Evolutionary conservation across 2,329 filamentous ascomycete species (phyloP).

Genomic region (Cytospora schulzeri): DNA sequence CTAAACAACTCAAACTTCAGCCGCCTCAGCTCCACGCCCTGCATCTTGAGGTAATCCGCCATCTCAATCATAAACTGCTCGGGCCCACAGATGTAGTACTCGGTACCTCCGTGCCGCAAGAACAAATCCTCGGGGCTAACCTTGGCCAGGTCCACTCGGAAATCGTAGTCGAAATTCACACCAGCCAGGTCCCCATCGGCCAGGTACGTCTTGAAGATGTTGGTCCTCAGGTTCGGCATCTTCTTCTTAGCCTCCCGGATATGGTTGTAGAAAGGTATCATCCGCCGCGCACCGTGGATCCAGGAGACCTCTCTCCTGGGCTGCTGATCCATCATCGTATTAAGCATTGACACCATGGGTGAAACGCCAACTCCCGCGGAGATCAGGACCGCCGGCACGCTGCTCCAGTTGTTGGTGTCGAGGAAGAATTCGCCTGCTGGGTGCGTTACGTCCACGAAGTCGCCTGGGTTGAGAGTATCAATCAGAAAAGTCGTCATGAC

Average conservation of each 20-base stretch:
- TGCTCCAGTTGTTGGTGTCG: slow-evolving; percentile 44
- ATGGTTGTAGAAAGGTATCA: slow-evolving; percentile 57
- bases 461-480: slow-evolving; percentile 61
- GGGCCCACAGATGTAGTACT: slow-evolving; percentile 59
- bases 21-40: slow-evolving; percentile 42
- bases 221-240: slow-evolving; percentile 42
- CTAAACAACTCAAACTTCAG: slow-evolving; percentile 52
- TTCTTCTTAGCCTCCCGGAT: slow-evolving; percentile 46
- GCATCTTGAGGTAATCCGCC: slow-evolving; percentile 44
- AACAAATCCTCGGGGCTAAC: slow-evolving; percentile 48
- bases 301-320: slow-evolving; percentile 56
- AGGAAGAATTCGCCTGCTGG: slow-evolving; percentile 65
- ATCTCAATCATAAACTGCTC: slow-evolving; percentile 58
- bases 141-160: slow-evolving; percentile 50
- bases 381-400: slow-evolving; percentile 59
- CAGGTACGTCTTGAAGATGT: slow-evolving; percentile 53
- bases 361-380: slow-evolving; percentile 64
- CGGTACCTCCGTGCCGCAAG: slow-evolving; percentile 47
- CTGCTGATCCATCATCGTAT: slow-evolving; percentile 50
- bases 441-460: slow-evolving; percentile 66
- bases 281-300: slow-evolving; percentile 58
- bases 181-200: slow-evolving; percentile 48
- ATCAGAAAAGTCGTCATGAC: slow-evolving; percentile 72
- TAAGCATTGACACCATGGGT: slow-evolving; percentile 63
- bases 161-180: slow-evolving; percentile 48